Conservation (phyloP, 2,329 filamentous ascomycete species). For the Chrysoporthe deuterocubensis region DNA sequence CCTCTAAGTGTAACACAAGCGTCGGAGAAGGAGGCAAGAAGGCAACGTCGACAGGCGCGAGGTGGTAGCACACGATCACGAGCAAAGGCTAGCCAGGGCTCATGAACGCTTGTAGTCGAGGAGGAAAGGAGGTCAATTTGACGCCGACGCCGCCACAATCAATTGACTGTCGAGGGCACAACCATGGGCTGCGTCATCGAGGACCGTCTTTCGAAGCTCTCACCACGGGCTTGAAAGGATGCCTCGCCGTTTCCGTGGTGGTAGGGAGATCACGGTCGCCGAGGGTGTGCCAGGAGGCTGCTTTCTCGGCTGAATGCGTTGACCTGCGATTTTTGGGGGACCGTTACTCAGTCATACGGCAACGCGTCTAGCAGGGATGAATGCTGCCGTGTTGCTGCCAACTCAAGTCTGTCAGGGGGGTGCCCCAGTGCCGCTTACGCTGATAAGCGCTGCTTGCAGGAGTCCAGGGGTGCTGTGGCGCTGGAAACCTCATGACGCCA, state of each 20-base stretch:
- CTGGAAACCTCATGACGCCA: neutral
- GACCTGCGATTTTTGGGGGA: neutral
- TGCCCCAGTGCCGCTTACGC: neutral
- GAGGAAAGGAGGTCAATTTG: neutral
- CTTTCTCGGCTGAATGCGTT: neutral
- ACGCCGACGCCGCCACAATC: slow-evolving; percentile 8
- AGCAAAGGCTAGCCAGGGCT: neutral
- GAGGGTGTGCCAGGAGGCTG: neutral
- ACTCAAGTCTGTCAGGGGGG: neutral
- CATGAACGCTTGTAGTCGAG: slow-evolving; percentile 5
- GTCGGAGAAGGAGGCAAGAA: neutral
- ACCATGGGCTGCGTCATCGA: slow-evolving; percentile 15
- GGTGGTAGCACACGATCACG: slow-evolving; percentile 2
- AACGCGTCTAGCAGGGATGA: slow-evolving; percentile 11
- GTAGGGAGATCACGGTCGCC: neutral
- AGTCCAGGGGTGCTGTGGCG: neutral
- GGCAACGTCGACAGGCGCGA: slow-evolving; percentile 1
- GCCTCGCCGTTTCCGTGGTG: neutral
- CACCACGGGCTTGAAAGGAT: neutral
- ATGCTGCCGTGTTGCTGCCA: neutral
- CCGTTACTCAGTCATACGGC: slow-evolving; percentile 1
- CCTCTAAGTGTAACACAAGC: neutral
- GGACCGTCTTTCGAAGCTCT: neutral
- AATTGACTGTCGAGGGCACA: neutral
- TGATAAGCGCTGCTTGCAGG: neutral